phyloP scores from a whole-genome alignment of 352 stramenopile genomes.

The Peronospora farinosa region DNA sequence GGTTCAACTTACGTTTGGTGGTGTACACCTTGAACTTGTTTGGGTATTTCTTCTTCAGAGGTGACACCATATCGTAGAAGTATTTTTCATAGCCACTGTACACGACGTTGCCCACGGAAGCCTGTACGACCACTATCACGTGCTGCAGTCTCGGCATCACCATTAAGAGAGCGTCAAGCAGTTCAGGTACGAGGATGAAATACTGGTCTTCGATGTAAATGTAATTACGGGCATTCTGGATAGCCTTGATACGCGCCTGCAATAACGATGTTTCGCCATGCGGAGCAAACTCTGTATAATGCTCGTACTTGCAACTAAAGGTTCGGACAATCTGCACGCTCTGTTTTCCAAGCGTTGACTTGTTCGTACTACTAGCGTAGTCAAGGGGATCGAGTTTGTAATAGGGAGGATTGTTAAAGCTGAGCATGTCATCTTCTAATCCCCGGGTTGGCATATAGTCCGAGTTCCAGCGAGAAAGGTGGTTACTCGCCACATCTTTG shows the following conservation, averaged over 20 bases:
- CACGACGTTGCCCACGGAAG: background rate
- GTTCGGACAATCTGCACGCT: slow-evolving; percentile 53
- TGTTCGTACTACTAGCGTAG: slow-evolving; percentile 10
- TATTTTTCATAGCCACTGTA: slow-evolving; percentile 2
- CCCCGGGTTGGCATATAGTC: slow-evolving; percentile 13
- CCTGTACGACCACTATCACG: slow-evolving; percentile 42
- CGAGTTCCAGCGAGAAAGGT: slow-evolving; percentile 48
- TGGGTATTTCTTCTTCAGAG: slow-evolving; percentile 34
- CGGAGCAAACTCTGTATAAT: slow-evolving; percentile 51
- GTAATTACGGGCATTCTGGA: slow-evolving; percentile 39
- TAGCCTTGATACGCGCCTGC: slow-evolving; percentile 32
- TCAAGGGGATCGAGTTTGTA: slow-evolving; percentile 11
- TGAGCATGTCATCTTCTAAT: slow-evolving; percentile 25
- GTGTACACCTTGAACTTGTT: slow-evolving; percentile 41
- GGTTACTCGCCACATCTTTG: slow-evolving; percentile 50
- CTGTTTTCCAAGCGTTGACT: slow-evolving; percentile 14
- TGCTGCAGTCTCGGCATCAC: slow-evolving; percentile 39
- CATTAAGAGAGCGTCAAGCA: slow-evolving; percentile 39
- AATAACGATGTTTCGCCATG: slow-evolving; percentile 45
- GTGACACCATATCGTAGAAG: slow-evolving; percentile 32
- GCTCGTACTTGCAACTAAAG: slow-evolving; percentile 46
- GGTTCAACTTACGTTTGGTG: slow-evolving; percentile 18
- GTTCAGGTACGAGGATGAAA: slow-evolving; percentile 36
- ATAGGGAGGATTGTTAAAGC: slow-evolving; percentile 40
- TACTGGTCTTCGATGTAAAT: slow-evolving; percentile 34